Base-by-base conservation (phyloP, 1,139 yeast species). In the Taphrina populina region DNA sequence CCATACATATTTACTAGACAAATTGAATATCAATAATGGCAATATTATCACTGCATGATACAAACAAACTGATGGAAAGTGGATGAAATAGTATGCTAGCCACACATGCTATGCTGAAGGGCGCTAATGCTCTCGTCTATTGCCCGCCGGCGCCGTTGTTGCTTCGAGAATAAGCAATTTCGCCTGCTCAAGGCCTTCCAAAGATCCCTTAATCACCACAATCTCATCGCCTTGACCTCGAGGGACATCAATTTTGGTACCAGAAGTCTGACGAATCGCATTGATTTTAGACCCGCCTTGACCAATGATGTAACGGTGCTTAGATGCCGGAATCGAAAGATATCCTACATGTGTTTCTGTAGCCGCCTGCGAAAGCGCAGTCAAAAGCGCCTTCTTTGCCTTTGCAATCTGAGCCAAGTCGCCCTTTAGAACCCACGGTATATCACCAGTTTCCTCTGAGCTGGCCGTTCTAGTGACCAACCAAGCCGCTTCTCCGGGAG, bases 211-310 rank as follows among this genome's bases (percentile, higher is more conserved):
- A 49, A 70, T 43, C 21, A 63, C 61, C 44, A 70, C 62, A 24
- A 68, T 64, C 33, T 66, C 65, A 29, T 63, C 63, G 17, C 64
- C 63, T 59, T 73, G 70, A 62, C 75, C 74, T 61, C 82, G 79
- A 62, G 95, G 95, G 57, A 85, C 80, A 54, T 76, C 75, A 62
- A 86, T 78, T 60, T 79, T 76, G 52, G 84, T 75, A 39, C 78
- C 80, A 19, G 84, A 72, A 60, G 76, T 73, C 39, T 73, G 73
- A 70, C 95, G 81, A 59, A 87, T 77, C 61, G 73, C 73, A 65
- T 78, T 81, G 64, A 87, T 76, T 62, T 78, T 81, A 32, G 82
- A 70, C 46, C 96, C 96, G 64, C 80, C 83, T 20, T 88, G 82
- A 4, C 96, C 96, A 63, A 88, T 78, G 51, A 87, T 75, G 68